Evolutionary conservation across 495 filamentous ascomycete species (phyloP).

Genomic region (Tuber brumale): DNA sequence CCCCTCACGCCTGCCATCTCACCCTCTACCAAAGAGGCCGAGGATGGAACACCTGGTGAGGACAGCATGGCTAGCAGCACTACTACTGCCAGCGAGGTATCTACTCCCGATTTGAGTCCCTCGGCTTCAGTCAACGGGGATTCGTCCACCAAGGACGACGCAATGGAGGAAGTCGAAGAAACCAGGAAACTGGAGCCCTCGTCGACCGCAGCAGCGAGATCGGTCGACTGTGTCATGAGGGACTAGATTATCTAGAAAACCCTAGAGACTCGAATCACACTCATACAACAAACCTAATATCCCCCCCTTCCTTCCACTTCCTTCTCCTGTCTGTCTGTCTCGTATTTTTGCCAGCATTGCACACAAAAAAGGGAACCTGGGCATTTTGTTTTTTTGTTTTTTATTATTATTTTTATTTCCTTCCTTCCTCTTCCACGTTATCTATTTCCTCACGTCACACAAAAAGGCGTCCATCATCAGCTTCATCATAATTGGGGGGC

Average conservation of each 20-base stretch:
- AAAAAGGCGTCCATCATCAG: slow-evolving; percentile 6
- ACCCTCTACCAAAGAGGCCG: slow-evolving; percentile 30
- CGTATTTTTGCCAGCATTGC: slow-evolving; percentile 1
- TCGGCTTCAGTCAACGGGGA: slow-evolving; percentile 36
- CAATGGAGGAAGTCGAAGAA: slow-evolving; percentile 30
- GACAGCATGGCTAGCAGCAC: slow-evolving; percentile 25
- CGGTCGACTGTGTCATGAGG: slow-evolving; percentile 34
- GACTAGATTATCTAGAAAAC: slow-evolving; percentile 26
- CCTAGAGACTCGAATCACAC: not conserved
- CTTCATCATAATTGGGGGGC: slow-evolving; percentile 1
- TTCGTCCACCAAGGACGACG: slow-evolving; percentile 28
- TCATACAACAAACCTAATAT: not conserved
- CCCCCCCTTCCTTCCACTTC: slow-evolving; percentile 1
- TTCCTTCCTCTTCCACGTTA: slow-evolving; percentile 1
- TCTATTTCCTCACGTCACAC: slow-evolving; percentile 3
- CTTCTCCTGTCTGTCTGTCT: not conserved
- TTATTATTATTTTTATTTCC: not conserved
- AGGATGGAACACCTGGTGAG: slow-evolving; percentile 14
- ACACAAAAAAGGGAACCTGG: slow-evolving; percentile 3
- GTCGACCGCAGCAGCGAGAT: slow-evolving; percentile 17
- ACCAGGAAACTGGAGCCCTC: slow-evolving; percentile 18
- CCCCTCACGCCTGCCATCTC: slow-evolving; percentile 40
- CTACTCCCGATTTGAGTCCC: slow-evolving; percentile 35
- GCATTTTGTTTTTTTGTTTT: not conserved
- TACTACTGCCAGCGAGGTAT: slow-evolving; percentile 33